These are phyloP conservation scores for Phtheirospermum japonicum DNA, from an alignment of 257 asterid genomes.

Conservation along the genomic window DNA sequence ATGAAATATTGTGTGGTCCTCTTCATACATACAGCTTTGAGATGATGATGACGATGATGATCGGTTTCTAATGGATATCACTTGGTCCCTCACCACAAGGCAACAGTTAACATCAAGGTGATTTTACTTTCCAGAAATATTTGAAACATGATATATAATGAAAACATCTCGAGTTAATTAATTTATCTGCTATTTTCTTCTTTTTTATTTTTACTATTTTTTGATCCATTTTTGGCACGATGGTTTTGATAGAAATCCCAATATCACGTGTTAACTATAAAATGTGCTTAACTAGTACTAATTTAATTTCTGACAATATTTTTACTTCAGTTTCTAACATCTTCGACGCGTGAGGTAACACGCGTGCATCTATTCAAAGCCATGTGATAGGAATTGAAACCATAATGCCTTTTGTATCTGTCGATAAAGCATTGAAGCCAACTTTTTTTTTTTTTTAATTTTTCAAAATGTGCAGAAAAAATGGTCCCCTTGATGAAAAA, in stretches of 20 bases:
- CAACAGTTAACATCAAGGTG: not conserved
- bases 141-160: not conserved
- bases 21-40: not conserved
- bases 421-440: conserved; percentile 6
- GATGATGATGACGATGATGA: not conserved
- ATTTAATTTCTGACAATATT: too few species aligned
- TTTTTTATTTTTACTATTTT: too few species aligned
- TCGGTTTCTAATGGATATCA: not conserved
- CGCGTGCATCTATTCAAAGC: not conserved
- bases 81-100: conserved; percentile 9
- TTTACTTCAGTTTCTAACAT: too few species aligned
- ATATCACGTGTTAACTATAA: too few species aligned
- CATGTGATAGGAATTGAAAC: conserved; percentile 4
- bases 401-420: conserved; percentile 2
- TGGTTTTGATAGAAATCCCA: too few species aligned
- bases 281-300: too few species aligned
- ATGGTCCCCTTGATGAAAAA: conserved; percentile 9
- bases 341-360: not conserved
- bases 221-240: too few species aligned
- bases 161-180: too few species aligned
- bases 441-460: not conserved
- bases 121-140: not conserved
- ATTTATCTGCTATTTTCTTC: too few species aligned
- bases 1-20: not conserved
- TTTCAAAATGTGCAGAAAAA: too few species aligned